phyloP scores from a whole-genome alignment of 805 yeast genomes.

The Pichia exigua region DNA sequence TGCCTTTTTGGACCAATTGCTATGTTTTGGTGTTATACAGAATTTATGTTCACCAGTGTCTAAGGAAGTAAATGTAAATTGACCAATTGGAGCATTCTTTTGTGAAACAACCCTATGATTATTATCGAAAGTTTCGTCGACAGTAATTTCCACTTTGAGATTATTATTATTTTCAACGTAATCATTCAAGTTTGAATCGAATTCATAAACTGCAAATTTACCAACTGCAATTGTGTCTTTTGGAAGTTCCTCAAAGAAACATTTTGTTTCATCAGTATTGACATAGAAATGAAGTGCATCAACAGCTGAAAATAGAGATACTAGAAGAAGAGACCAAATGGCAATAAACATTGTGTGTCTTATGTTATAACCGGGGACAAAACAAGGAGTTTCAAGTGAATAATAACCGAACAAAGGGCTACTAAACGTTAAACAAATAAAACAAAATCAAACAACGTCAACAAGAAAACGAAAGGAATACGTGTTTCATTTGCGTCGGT shows the following conservation, averaged over 20 bases:
- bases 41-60: conserved; percentile 76
- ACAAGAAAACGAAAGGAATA: background rate
- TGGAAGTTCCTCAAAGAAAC: conserved; percentile 79
- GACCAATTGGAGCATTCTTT: conserved; percentile 56
- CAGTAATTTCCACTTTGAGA: conserved; percentile 57
- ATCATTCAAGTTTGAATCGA: conserved; percentile 36
- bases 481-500: background rate
- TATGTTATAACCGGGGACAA: background rate
- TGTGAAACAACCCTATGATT: conserved; percentile 69
- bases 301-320: conserved; percentile 10
- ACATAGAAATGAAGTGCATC: conserved; percentile 71
- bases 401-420: background rate
- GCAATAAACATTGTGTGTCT: background rate
- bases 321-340: background rate
- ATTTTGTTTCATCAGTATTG: conserved; percentile 65
- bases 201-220: conserved; percentile 61
- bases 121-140: conserved; percentile 72
- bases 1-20: conserved; percentile 38
- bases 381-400: background rate
- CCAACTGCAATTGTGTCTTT: conserved; percentile 77
- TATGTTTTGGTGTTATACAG: conserved; percentile 51
- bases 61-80: conserved; percentile 63
- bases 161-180: conserved; percentile 44
- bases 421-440: background rate
- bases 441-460: background rate